Percentiles rank a stretch among this genome's conserved stretches.
Conservation (phyloP, 2,329 filamentous ascomycete genomes). For the Rhynchosporium secalis region DNA sequence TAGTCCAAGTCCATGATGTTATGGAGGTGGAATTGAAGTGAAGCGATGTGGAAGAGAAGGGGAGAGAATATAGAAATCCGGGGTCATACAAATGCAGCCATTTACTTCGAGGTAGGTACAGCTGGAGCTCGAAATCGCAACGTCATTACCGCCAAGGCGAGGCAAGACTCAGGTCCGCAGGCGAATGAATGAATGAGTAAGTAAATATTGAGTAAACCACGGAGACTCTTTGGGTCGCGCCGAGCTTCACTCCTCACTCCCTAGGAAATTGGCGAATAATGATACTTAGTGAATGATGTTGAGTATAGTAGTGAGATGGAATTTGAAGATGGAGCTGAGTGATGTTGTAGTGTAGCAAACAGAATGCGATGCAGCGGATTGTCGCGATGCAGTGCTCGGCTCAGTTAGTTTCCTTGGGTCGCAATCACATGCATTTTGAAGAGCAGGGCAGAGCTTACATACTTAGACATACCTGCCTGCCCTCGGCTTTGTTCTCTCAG, state of each 20-base stretch:
- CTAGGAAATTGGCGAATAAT: no score
- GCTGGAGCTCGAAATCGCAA: conserved; percentile 19
- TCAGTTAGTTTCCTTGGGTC: not conserved
- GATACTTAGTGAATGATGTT: no score
- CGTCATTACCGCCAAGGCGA: conserved; percentile 38
- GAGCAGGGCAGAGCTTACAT: not conserved
- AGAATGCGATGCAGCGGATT: conserved; percentile 11
- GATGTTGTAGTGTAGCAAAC: not conserved
- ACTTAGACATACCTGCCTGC: not conserved
- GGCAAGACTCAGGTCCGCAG: not conserved
- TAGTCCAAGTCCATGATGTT: conserved; percentile 11
- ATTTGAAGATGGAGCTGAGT: not conserved
- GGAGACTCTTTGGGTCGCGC: no score
- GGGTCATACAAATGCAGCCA: conserved; percentile 41
- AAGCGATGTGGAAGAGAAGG: not conserved
- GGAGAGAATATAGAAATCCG: conserved; percentile 14
- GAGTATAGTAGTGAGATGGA: no score
- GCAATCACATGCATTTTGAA: conserved; percentile 10
- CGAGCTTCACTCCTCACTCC: no score
- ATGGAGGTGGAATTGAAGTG: conserved; percentile 1
- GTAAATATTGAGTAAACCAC: conserved; percentile 6
- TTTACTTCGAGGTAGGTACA: conserved; percentile 25
- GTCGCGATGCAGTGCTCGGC: not conserved
- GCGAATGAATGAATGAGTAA: conserved; percentile 16
- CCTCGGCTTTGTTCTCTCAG: not conserved